Evolutionary conservation across 352 stramenopile species (phyloP), one percentile per base, ranked within the genome.

Genomic region (Phytophthora tubulina): DNA sequence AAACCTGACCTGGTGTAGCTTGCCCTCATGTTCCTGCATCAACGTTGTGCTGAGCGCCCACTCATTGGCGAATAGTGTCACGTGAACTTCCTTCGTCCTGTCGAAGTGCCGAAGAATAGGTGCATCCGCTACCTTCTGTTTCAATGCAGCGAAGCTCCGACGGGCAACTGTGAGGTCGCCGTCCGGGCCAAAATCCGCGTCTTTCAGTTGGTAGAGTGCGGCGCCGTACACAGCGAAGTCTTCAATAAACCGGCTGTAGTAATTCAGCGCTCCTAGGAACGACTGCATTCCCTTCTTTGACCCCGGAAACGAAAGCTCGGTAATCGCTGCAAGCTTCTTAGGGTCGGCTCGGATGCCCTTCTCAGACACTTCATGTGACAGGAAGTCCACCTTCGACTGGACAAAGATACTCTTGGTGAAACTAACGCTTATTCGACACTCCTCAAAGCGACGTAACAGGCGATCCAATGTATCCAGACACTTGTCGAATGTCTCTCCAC

Each of bases 391-490:
- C 0, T 21, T 21, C 21, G 21, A 21, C 21, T 21, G 21, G 21
- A 21, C 21, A 21, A 21, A 21, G 21, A 56, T 30, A 9, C 70
- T 81, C 21, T 78, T 78, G 0, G 51, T 68, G 10, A 21, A 81
- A 46, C 69, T 80, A 4, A 78, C 58, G 2, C 48, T 73, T n/a
- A 78, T 75, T 14, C 65, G 9, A 32, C 62, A 78, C 4, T 81
- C 71, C 3, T 35, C 31, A 0, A 78, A 62, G 0, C 57, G 67
- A 7, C 41, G 32, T 3, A 78, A 38, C 9, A 78, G 31, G 0
- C 36, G 3, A 10, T 76, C 21, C 14, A 78, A 17, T 1, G 48
- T 55, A 0, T 0, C 5, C 5, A 64, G 53, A 2, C 70, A 66
- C 7, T 6, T 39, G 35, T 49, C 42, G 21, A 21, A 21, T 21